Base-by-base conservation (phyloP, 164 flowering plant species). In the Hamamelis virginiana region DNA sequence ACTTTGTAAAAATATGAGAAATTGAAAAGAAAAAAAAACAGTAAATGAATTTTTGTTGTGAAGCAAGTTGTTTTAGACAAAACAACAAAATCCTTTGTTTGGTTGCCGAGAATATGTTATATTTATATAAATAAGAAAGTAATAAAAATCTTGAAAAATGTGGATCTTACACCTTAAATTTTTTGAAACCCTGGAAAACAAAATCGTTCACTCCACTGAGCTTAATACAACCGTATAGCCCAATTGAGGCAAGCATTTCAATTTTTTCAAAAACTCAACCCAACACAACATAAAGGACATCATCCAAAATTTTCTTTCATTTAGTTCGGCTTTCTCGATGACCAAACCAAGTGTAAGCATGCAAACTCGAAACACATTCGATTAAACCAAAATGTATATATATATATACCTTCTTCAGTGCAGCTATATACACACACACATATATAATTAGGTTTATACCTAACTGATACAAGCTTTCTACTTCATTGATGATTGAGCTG, bases 381-480 rank as follows among this genome's bases (percentile, higher is more conserved):
- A 58, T 12, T 23, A 25, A 25, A 58, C 61, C 15, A 0, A 51
- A n/a, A n/a, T n/a, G n/a, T n/a, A n/a, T n/a, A n/a, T n/a, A n/a
- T n/a, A n/a, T n/a, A n/a, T n/a, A n/a, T n/a, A n/a, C n/a, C n/a
- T n/a, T n/a, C n/a, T n/a, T n/a, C n/a, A n/a, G n/a, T n/a, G n/a
- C n/a, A n/a, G n/a, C n/a, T n/a, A n/a, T n/a, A n/a, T n/a, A n/a
- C n/a, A n/a, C n/a, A n/a, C n/a, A n/a, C n/a, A n/a, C 10, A 50
- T 50, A 5, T 50, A 50, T 0, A n/a, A 13, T 56, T 56, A 11
- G 53, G 10, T 19, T 1, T 38, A 41, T 80, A 88, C 93, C 93
- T 44, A 55, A 71, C 44, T 76, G 67, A 69, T 86, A 86, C 79
- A 86, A 70, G 60, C 38, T 70, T n/a, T 88, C 90, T 16, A 86